phyloP scores from a whole-genome alignment of 306 rosid species.

The Casuarina cunninghamiana region DNA sequence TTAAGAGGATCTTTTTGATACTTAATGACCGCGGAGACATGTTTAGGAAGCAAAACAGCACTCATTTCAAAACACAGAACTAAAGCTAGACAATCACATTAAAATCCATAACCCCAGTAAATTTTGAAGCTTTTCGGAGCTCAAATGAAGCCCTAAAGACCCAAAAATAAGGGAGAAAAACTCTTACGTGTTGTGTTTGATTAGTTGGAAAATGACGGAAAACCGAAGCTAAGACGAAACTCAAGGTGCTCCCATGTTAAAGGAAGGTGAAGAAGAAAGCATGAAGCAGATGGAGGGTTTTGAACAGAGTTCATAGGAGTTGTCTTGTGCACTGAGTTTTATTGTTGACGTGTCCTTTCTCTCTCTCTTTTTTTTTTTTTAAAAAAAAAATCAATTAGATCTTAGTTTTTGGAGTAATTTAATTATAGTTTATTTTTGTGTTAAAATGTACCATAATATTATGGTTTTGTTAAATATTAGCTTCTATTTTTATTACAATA shows the following conservation, averaged over 20 bases:
- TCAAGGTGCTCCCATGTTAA: not conserved
- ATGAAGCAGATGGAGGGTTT: not conserved
- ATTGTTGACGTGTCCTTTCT: no score
- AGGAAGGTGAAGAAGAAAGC: no score
- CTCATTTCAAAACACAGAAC: constrained; percentile 43
- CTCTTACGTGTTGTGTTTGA: not conserved
- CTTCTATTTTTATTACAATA: no score
- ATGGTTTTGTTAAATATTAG: no score
- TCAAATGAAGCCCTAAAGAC: not conserved
- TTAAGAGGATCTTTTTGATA: constrained; percentile 68
- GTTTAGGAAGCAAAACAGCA: constrained; percentile 65
- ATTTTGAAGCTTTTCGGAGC: not conserved
- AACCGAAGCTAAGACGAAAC: not conserved
- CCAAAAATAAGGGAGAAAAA: not conserved
- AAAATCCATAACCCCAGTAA: constrained; percentile 12
- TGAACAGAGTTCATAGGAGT: not conserved
- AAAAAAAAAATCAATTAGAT: no score
- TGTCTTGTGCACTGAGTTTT: not conserved
- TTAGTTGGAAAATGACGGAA: not conserved
- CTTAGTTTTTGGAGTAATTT: no score
- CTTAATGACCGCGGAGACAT: constrained; percentile 67
- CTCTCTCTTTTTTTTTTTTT: no score
- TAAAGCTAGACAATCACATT: not conserved
- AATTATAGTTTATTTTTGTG: no score
- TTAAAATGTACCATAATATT: no score